A percentile compares a stretch with the other conserved stretches of the same genome.
phyloP scores from a whole-genome alignment of 768 basidiomycete species.

The Cytidiella melzeri region DNA sequence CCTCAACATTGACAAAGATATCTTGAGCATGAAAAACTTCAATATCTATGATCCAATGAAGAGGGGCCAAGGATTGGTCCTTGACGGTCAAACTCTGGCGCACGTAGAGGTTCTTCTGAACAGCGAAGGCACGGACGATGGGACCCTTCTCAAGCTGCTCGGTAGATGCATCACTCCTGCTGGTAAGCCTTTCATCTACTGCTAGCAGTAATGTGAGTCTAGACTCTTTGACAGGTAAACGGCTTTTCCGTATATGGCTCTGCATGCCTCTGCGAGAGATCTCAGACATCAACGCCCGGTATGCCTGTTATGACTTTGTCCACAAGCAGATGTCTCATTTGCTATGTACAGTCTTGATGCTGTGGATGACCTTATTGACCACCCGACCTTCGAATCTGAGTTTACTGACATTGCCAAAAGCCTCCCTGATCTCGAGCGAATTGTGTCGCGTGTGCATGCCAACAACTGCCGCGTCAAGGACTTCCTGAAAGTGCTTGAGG shows the following conservation, averaged over 20 bases:
- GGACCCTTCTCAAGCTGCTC: slow-evolving; percentile 78
- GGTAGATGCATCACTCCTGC: slow-evolving; percentile 87
- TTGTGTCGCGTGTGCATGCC: slow-evolving; percentile 93
- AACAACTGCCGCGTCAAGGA: slow-evolving; percentile 83
- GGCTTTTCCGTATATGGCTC: slow-evolving; percentile 95
- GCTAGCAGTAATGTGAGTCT: slow-evolving; percentile 1
- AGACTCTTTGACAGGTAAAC: slow-evolving; percentile 54
- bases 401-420: slow-evolving; percentile 77
- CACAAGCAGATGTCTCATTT: too few relatives aligned
- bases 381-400: slow-evolving; percentile 68
- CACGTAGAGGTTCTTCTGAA: slow-evolving; percentile 93
- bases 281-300: slow-evolving; percentile 86
- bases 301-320: slow-evolving; percentile 13
- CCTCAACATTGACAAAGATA: slow-evolving; percentile 93
- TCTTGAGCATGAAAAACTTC: slow-evolving; percentile 95
- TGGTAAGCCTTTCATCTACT: slow-evolving; percentile 41
- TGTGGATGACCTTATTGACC: slow-evolving; percentile 81
- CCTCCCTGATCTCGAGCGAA: slow-evolving; percentile 87
- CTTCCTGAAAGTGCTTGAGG: slow-evolving; percentile 78
- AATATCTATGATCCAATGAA: slow-evolving; percentile 96
- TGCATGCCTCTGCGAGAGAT: slow-evolving; percentile 85
- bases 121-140: slow-evolving; percentile 90
- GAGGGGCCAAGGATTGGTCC: slow-evolving; percentile 72
- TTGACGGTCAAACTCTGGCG: slow-evolving; percentile 93
- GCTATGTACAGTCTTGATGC: slow-evolving; percentile 70